Evolutionary conservation across 2,329 filamentous ascomycete species (phyloP).

Genomic region (Botrytis paeoniae): DNA sequence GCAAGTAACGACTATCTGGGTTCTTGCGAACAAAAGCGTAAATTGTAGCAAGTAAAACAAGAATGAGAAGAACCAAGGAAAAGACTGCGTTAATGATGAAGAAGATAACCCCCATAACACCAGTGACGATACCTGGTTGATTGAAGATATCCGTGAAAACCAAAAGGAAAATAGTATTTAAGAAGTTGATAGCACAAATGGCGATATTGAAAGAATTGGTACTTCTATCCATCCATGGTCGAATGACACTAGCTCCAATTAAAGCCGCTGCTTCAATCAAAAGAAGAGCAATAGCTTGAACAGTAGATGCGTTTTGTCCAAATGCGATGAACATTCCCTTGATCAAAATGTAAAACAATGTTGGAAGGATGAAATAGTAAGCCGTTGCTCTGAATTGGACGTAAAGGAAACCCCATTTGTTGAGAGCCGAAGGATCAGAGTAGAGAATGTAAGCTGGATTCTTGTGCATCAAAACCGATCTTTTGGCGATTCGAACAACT

Average conservation of each 20-base stretch:
- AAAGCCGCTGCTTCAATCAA: constrained; percentile 78
- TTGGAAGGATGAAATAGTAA: constrained; percentile 89
- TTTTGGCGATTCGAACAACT: constrained; percentile 83
- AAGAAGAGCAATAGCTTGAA: constrained; percentile 78
- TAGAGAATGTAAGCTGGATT: constrained; percentile 97
- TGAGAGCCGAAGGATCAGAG: constrained; percentile 87
- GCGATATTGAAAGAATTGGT: constrained; percentile 96
- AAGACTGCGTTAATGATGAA: constrained; percentile 86
- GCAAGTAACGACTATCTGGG: constrained; percentile 90
- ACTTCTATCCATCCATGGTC: constrained; percentile 98
- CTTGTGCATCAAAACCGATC: constrained; percentile 87
- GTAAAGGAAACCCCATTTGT: constrained; percentile 98
- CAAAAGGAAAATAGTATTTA: constrained; percentile 85
- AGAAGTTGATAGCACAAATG: constrained; percentile 84
- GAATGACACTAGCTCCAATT: constrained; percentile 73
- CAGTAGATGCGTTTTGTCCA: constrained; percentile 65
- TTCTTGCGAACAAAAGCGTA: constrained; percentile 89
- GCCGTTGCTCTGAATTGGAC: constrained; percentile 94
- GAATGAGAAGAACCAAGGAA: constrained; percentile 74
- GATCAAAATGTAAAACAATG: constrained; percentile 74
- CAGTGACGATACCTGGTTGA: constrained; percentile 77
- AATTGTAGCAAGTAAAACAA: constrained; percentile 73
- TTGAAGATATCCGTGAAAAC: constrained; percentile 86
- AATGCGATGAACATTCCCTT: constrained; percentile 89
- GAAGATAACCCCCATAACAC: constrained; percentile 84